These are phyloP conservation scores for Trypanosoma caninum DNA, from an alignment of 208 protist genomes.

Conservation along the genomic window DNA sequence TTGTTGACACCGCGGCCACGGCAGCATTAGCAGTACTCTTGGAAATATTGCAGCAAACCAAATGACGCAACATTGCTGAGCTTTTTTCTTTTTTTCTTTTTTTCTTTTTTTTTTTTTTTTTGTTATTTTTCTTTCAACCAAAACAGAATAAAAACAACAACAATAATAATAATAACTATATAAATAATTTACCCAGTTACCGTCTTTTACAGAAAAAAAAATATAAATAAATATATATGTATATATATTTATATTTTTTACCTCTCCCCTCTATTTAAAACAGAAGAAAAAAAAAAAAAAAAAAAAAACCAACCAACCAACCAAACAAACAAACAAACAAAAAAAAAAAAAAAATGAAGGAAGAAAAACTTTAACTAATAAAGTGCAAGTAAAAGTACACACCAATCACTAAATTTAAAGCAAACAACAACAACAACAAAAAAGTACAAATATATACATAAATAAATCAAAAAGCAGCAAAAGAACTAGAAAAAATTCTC, in stretches of 20 bases:
- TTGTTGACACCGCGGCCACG: background rate
- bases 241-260: background rate
- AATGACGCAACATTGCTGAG: slow-evolving; percentile 52
- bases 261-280: background rate
- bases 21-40: background rate
- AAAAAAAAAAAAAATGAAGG: background rate
- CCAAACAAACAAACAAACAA: background rate
- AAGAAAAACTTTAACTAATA: no score
- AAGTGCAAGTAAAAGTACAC: no score
- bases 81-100: background rate
- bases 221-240: background rate
- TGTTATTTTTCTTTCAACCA: no score
- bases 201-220: no score
- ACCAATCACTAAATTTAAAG: no score
- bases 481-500: background rate
- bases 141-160: no score
- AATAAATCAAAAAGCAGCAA: background rate
- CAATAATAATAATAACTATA: no score
- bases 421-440: background rate
- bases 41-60: slow-evolving; percentile 13
- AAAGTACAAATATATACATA: background rate
- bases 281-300: slow-evolving; percentile 7
- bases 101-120: background rate
- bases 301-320: background rate
- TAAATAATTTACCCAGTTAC: background rate